A percentile compares a stretch with the other conserved stretches of the same genome.
Conservation (phyloP, 2,329 filamentous ascomycete genomes). For the Chrysoporthe austroafricana region DNA sequence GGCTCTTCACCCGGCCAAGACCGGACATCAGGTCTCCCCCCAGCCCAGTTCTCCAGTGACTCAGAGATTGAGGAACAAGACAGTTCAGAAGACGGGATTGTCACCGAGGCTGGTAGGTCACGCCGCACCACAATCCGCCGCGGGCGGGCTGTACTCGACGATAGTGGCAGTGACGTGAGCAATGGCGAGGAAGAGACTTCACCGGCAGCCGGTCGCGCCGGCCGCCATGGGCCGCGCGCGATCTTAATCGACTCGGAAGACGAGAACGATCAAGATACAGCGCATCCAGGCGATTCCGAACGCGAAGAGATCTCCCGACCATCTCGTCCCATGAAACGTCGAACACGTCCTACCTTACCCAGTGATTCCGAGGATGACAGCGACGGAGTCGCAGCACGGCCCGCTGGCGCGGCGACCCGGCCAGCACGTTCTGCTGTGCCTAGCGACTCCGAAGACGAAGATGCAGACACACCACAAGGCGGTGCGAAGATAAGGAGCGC, state of each 20-base stretch:
- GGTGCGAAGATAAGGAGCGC: not conserved
- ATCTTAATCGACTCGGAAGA: conserved; percentile 18
- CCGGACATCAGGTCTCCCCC: not conserved
- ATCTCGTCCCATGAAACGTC: conserved; percentile 1
- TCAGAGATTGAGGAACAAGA: conserved; percentile 7
- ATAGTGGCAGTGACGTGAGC: conserved; percentile 5
- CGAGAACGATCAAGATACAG: not conserved
- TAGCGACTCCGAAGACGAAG: conserved; percentile 22
- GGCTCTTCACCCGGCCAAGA: not conserved
- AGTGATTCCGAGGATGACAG: conserved; percentile 22
- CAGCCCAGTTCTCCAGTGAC: not conserved
- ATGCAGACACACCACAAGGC: not conserved
- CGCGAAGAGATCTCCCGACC: not conserved
- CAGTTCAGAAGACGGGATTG: conserved; percentile 14
- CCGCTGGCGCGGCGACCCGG: not conserved
- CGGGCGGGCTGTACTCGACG: not conserved
- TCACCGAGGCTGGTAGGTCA: conserved; percentile 5
- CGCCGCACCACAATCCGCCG: not conserved
- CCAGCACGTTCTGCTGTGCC: conserved; percentile 5
- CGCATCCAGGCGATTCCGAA: not conserved
- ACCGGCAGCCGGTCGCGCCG: not conserved
- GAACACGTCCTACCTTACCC: not conserved
- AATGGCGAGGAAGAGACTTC: not conserved
- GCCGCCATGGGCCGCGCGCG: not conserved
- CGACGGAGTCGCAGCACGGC: not conserved